Conservation (phyloP, 106 monocot genomes). For the Acorus calamus region DNA sequence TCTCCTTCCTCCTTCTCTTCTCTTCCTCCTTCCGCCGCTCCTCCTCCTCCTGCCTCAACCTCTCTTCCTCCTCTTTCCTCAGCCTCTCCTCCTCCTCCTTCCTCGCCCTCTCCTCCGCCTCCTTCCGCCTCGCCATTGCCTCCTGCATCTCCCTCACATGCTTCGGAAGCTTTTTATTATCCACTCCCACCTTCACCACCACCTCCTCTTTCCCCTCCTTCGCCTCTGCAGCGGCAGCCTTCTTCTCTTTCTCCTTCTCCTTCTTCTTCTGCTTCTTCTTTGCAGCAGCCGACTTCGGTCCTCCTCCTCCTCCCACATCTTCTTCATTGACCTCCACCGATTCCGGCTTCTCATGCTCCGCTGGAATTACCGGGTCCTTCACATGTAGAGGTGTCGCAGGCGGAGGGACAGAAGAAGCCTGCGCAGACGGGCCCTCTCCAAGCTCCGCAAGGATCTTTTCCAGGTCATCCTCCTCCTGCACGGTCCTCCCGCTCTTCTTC, state of each 20-base stretch:
- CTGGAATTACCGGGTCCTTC: constrained; percentile 2
- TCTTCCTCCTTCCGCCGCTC: constrained; percentile 79
- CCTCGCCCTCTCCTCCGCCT: constrained; percentile 70
- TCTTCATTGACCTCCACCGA: constrained; percentile 15
- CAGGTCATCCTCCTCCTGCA: constrained; percentile 18
- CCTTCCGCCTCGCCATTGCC: constrained; percentile 66
- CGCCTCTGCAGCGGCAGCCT: constrained; percentile 10
- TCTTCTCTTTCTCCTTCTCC: constrained; percentile 66
- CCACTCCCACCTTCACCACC: constrained; percentile 21
- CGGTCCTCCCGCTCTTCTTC: constrained; percentile 18
- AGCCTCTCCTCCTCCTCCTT: constrained; percentile 84
- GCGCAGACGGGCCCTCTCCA: too few species aligned
- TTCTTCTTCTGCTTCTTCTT: constrained; percentile 89
- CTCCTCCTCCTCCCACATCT: constrained; percentile 37
- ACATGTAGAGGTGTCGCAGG: background rate
- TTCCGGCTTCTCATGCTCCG: background rate
- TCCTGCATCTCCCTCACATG: constrained; percentile 95
- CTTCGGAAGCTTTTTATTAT: constrained; percentile 67
- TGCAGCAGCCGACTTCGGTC: constrained; percentile 45
- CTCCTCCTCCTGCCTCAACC: constrained; percentile 44
- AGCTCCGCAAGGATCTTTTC: too few species aligned
- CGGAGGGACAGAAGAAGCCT: background rate
- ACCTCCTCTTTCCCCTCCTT: constrained; percentile 41
- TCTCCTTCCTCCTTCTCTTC: constrained; percentile 84
- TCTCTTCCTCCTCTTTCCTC: constrained; percentile 83